Conservation (phyloP, 495 filamentous ascomycete species). For the Hypoxylon crocopeplum region DNA sequence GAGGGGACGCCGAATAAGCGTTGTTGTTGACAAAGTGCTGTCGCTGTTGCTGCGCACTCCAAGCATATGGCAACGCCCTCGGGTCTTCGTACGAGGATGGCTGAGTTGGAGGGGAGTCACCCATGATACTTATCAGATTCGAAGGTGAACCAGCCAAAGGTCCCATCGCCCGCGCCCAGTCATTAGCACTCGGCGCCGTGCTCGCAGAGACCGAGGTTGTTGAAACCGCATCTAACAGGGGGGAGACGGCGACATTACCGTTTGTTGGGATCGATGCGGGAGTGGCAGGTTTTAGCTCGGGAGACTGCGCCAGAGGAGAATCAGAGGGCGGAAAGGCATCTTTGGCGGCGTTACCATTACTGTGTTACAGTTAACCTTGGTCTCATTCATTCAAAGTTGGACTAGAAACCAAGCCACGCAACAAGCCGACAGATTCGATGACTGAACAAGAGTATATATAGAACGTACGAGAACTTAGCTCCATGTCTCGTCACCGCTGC, state of each 20-base stretch:
- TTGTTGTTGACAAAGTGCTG: slow-evolving; percentile 46
- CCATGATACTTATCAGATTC: slow-evolving; percentile 60
- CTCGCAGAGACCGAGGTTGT: slow-evolving; percentile 54
- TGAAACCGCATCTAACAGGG: slow-evolving; percentile 53
- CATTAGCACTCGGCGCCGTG: slow-evolving; percentile 56
- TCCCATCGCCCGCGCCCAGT: slow-evolving; percentile 58
- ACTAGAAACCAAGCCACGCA: background rate
- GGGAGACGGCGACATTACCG: slow-evolving; percentile 48
- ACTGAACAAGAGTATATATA: background rate
- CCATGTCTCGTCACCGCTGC: slow-evolving; percentile 60
- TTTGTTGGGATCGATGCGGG: slow-evolving; percentile 44
- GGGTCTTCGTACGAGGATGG: slow-evolving; percentile 63
- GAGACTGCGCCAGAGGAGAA: slow-evolving; percentile 47
- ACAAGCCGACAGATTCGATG: background rate
- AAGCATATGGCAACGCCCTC: slow-evolving; percentile 49
- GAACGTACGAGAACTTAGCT: slow-evolving; percentile 57
- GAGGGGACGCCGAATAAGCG: slow-evolving; percentile 57
- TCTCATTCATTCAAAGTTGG: background rate
- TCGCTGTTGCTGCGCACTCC: slow-evolving; percentile 46
- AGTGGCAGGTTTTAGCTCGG: slow-evolving; percentile 49
- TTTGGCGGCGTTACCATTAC: slow-evolving; percentile 39
- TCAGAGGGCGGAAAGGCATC: slow-evolving; percentile 48
- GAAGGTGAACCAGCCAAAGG: slow-evolving; percentile 60
- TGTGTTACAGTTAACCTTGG: slow-evolving; percentile 39
- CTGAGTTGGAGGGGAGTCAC: slow-evolving; percentile 60